Conservation (phyloP, 305 asterid species). For the Salvia sclarea region DNA sequence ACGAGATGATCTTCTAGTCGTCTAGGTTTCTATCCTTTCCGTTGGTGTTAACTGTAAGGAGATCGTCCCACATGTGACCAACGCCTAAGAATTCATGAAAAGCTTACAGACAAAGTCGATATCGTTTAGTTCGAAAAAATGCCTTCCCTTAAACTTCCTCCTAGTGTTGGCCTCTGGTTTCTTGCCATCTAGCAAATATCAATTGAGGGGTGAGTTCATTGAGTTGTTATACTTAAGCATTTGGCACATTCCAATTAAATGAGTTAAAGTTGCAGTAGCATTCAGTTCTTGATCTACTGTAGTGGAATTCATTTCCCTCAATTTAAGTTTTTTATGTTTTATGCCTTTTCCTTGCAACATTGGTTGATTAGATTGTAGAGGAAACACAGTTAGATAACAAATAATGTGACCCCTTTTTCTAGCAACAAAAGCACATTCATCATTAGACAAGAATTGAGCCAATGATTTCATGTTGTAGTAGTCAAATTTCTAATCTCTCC, state of each 20-base stretch:
- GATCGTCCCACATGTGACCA: neutral
- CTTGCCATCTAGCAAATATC: neutral
- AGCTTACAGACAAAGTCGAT: conserved; percentile 22
- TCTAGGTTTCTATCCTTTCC: neutral
- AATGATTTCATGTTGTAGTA: conserved; percentile 18
- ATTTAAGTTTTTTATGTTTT: too few relatives aligned
- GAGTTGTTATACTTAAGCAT: neutral
- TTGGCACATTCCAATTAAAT: neutral
- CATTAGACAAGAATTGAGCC: conserved; percentile 13
- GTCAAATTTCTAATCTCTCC: conserved; percentile 27
- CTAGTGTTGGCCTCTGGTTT: too few relatives aligned
- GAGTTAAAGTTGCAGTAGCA: neutral
- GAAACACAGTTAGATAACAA: too few relatives aligned
- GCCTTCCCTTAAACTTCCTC: neutral
- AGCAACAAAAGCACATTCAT: conserved; percentile 23
- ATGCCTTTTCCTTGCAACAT: too few relatives aligned
- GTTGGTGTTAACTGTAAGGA: neutral
- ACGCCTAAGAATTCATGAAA: too few relatives aligned
- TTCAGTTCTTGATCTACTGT: neutral
- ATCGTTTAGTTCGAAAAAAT: conserved; percentile 47
- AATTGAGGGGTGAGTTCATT: neutral
- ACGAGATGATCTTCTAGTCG: neutral
- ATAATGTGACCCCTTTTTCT: too few relatives aligned
- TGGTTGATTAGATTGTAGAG: too few relatives aligned
- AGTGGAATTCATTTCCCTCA: too few relatives aligned